Evolutionary conservation across 2,329 filamentous ascomycete species (phyloP).

Genomic region (Pseudocercospora vitis): DNA sequence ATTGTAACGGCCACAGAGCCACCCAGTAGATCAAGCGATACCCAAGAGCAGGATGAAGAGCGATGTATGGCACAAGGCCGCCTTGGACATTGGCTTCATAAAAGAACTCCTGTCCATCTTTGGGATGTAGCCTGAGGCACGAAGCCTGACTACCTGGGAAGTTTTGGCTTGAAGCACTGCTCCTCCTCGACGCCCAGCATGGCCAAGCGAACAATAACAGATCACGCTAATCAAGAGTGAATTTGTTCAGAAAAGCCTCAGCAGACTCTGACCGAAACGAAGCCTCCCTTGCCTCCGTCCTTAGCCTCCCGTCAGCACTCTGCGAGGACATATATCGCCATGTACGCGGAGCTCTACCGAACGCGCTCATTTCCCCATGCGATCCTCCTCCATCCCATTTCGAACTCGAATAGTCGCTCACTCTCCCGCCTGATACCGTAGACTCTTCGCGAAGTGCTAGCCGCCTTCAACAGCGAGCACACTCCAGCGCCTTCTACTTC

Average conservation of each 20-base stretch:
- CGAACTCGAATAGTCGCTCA: neutral
- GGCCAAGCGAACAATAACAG: neutral
- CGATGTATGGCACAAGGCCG: too few species aligned
- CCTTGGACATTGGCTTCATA: too few species aligned
- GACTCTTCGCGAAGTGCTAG: neutral
- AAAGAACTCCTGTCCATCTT: too few species aligned
- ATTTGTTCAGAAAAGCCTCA: neutral
- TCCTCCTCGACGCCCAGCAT: neutral
- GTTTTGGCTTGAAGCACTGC: too few species aligned
- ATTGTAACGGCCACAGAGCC: too few species aligned
- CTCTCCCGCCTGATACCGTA: neutral
- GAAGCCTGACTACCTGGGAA: too few species aligned
- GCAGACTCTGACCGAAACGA: neutral
- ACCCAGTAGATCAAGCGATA: too few species aligned
- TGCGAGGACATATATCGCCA: neutral
- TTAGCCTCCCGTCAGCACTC: neutral
- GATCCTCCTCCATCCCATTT: neutral
- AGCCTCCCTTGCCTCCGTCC: neutral
- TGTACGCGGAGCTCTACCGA: neutral
- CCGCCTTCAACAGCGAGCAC: neutral
- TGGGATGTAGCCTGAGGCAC: too few species aligned
- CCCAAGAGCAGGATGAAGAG: too few species aligned
- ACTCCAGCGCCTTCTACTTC: neutral
- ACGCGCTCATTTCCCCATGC: neutral
- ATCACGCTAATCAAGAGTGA: neutral